Percentiles rank a stretch among this genome's conserved stretches.
These are phyloP conservation scores for Linnemannia zychae DNA, from an alignment of 192 early-diverging fungal species.

Conservation along the genomic window DNA sequence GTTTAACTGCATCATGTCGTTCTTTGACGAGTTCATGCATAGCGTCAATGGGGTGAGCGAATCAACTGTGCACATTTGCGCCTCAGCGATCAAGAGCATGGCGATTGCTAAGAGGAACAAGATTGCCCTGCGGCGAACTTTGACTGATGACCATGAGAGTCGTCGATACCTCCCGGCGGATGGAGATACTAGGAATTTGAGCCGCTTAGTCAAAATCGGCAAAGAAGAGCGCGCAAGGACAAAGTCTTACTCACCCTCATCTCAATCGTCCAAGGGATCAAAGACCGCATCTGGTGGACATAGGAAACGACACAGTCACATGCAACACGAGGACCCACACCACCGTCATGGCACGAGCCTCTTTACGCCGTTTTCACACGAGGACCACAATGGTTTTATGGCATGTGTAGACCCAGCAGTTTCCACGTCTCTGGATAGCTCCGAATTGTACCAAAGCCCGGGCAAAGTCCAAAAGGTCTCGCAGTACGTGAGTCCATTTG, in stretches of 20 bases:
- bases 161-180: neutral
- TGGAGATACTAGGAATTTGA: conserved; percentile 25
- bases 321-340: conserved; percentile 13
- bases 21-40: conserved; percentile 55
- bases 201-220: conserved; percentile 42
- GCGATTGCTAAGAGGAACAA: conserved; percentile 43
- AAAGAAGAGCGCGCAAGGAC: conserved; percentile 32
- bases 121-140: conserved; percentile 11
- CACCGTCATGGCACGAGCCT: neutral
- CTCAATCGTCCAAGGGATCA: conserved; percentile 13
- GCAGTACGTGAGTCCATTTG: conserved; percentile 47
- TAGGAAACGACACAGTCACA: conserved; percentile 28
- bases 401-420: neutral
- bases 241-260: conserved; percentile 11
- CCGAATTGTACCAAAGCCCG: conserved; percentile 7
- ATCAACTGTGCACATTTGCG: conserved; percentile 45
- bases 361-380: neutral
- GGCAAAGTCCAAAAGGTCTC: conserved; percentile 48
- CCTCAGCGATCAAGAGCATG: conserved; percentile 45
- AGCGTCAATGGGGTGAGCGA: conserved; percentile 41
- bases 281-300: neutral
- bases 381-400: neutral
- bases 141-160: neutral
- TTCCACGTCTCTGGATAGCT: neutral
- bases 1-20: conserved; percentile 42